Base-by-base conservation (phyloP, 148 eudicot genomes). In the Suaeda aralocaspica region DNA sequence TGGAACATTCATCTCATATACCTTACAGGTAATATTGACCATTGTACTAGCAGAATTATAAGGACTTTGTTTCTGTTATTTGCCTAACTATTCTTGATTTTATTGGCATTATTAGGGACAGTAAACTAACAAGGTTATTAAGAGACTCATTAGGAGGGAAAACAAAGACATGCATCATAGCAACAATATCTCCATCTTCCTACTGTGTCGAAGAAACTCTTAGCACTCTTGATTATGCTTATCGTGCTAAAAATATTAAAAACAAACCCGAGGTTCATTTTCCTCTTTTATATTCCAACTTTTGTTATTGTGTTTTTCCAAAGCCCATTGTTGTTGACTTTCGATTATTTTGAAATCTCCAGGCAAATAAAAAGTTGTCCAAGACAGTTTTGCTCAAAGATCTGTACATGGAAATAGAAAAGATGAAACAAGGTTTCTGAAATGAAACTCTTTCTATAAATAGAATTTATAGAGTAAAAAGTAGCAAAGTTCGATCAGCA, bases 71-170 rank as follows among this genome's bases (percentile, higher is more conserved):
- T 19, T 15, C 53, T 49, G 31, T 2, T 53, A 11, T 55, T 36
- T 41, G n/a, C 29, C 34, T 58, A 21, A 65, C 7, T 34, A 25
- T 9, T 62, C 46, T 36, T 29, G 30, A 24, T 15, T 76, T 36
- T 29, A 25, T 19, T 46, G 19, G 33, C 31, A 52, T 26, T 34
- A 53, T n/a, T 82, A 92, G 97, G 83, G 97, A 92, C 74, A 92
- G 97, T 78, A 92, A 92, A 84, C 82, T 92, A 64, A 92, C 97
- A 66, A 85, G 97, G 76, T 75, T 92, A 42, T 79, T 92, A 58
- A 78, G 97, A 80, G 97, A 92, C 50, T 92, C 97, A 52, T 82
- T 92, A 8, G 97, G 97, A 64, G 97, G 96, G 31, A 89, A 87
- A 83, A 89, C 96, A 39, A 92, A 92, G 82, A 92, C 97, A 29